These are phyloP conservation scores for Penstemon barbatus DNA, from an alignment of 257 asterid species.

Conservation along the genomic window DNA sequence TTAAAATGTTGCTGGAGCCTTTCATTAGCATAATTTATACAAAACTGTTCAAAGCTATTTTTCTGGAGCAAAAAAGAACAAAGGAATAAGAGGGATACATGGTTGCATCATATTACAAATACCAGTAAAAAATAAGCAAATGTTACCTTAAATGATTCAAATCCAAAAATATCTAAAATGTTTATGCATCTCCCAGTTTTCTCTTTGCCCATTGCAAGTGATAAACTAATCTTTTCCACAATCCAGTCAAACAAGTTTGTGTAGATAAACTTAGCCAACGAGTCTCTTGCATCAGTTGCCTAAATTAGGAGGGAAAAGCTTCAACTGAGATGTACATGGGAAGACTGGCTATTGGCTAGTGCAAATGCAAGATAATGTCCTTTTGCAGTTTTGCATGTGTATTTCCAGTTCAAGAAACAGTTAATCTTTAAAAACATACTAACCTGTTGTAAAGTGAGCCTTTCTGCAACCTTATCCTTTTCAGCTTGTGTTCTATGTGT, in stretches of 20 bases:
- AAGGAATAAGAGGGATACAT: constrained; percentile 21
- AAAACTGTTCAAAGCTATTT: constrained; percentile 89
- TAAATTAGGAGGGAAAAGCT: constrained; percentile 24
- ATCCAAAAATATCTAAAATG: constrained; percentile 87
- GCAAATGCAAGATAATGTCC: not conserved
- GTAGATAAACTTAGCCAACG: constrained; percentile 81
- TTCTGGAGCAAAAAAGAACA: constrained; percentile 45
- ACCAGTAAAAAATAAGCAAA: constrained; percentile 6
- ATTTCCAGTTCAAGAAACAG: constrained; percentile 21
- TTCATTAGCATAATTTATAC: constrained; percentile 93
- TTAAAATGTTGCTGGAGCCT: constrained; percentile 94
- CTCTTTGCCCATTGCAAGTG: constrained; percentile 61
- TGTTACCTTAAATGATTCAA: constrained; percentile 79
- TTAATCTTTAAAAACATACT: constrained; percentile 20
- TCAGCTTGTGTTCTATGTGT: constrained; percentile 67
- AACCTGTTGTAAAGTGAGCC: constrained; percentile 78
- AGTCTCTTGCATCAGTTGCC: constrained; percentile 89
- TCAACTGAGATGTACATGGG: constrained; percentile 19
- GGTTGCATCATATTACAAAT: constrained; percentile 9
- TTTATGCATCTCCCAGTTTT: constrained; percentile 73
- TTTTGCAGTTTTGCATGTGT: constrained; percentile 17
- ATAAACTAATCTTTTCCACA: constrained; percentile 65
- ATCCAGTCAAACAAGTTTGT: constrained; percentile 93
- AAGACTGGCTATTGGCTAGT: not conserved
- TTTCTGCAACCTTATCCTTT: constrained; percentile 57